A percentile compares a stretch with the other conserved stretches of the same genome.
Conservation (phyloP, 768 basidiomycete species). For the Hemileccinum impolitum region DNA sequence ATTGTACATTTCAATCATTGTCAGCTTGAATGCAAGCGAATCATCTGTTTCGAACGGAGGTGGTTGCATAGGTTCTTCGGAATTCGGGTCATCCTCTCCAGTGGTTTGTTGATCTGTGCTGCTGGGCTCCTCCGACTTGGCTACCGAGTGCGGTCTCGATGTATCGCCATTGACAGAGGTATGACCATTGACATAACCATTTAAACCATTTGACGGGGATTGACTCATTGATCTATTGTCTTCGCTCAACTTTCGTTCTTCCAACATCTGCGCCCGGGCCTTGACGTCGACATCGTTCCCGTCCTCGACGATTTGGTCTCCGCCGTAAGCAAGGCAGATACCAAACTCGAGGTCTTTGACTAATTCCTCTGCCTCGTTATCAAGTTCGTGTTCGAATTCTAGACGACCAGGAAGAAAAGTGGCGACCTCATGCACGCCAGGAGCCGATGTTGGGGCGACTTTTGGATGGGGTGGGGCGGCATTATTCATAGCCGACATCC, state of each 20-base stretch:
- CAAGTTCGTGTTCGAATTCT: conserved; percentile 96
- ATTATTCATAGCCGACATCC: conserved; percentile 79
- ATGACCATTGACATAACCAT: conserved; percentile 34
- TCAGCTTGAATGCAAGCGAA: conserved; percentile 85
- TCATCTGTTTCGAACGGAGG: conserved; percentile 80
- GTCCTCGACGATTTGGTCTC: conserved; percentile 76
- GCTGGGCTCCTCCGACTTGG: conserved; percentile 47
- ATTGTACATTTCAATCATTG: conserved; percentile 86
- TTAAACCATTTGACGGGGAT: conserved; percentile 19
- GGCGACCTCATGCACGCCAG: conserved; percentile 88
- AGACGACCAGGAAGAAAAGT: conserved; percentile 93
- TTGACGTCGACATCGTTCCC: conserved; percentile 74
- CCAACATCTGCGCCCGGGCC: conserved; percentile 41
- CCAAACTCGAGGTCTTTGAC: conserved; percentile 97
- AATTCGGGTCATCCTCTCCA: conserved; percentile 56
- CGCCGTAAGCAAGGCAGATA: conserved; percentile 79
- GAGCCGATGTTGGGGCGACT: conserved; percentile 80
- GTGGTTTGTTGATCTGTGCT: conserved; percentile 28
- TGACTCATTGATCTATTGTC: conserved; percentile 22
- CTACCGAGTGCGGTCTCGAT: conserved; percentile 22
- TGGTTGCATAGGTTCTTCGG: conserved; percentile 65
- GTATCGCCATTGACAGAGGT: conserved; percentile 36
- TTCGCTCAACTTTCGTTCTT: conserved; percentile 33
- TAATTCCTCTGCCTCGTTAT: conserved; percentile 94
- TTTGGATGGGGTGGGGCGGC: conserved; percentile 57